These are phyloP conservation scores for Nephelium lappaceum DNA, from an alignment of 345 rosid species.

Conservation along the genomic window DNA sequence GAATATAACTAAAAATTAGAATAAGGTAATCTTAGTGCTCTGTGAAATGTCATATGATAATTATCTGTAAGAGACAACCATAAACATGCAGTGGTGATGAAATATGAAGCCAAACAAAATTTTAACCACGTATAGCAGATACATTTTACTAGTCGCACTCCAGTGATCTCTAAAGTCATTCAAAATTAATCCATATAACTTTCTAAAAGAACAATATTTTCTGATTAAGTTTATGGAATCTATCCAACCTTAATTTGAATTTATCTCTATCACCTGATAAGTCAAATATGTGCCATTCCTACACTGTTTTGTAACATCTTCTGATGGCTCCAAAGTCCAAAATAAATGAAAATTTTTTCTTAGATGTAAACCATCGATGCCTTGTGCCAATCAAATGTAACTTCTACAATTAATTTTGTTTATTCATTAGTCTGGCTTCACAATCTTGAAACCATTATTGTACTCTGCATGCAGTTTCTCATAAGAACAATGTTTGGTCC, in stretches of 20 bases:
- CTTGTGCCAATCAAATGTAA: neutral
- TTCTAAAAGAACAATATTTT: neutral
- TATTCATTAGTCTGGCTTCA: constrained; percentile 7
- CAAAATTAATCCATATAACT: neutral
- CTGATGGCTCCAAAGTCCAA: neutral
- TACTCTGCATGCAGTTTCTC: neutral
- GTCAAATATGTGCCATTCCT: neutral
- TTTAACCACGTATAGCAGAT: neutral
- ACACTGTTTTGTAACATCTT: neutral
- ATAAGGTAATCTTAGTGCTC: neutral
- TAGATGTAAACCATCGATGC: neutral
- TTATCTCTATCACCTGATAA: neutral
- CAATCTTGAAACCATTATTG: neutral
- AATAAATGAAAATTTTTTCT: neutral
- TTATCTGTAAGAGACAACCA: neutral
- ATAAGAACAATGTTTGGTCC: no score
- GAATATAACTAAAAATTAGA: neutral
- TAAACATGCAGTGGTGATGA: neutral
- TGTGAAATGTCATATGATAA: neutral
- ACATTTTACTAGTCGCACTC: neutral
- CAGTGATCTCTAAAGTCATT: neutral
- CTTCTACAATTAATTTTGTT: neutral
- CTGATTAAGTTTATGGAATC: neutral
- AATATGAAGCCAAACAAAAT: neutral
- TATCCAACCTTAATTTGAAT: neutral